A percentile compares a stretch with the other conserved stretches of the same genome.
These are phyloP conservation scores for Xylaria sp. DNA, from an alignment of 2,329 filamentous ascomycete species.

Conservation along the genomic window DNA sequence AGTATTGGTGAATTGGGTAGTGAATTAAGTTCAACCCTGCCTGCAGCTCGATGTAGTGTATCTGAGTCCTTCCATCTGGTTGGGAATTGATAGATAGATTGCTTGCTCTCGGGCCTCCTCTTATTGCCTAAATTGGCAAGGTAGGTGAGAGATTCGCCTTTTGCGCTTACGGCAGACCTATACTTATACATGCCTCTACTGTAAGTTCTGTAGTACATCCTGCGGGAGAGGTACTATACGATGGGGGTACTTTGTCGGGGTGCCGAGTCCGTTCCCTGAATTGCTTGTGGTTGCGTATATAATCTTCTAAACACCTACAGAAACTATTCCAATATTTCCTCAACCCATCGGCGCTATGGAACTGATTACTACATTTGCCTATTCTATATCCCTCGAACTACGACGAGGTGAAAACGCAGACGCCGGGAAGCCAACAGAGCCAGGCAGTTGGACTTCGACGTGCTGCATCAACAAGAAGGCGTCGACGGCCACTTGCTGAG, in stretches of 20 bases:
- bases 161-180: conserved; percentile 2
- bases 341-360: background rate
- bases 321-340: background rate
- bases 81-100: conserved; percentile 11
- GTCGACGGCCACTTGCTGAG: conserved; percentile 11
- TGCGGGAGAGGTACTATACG: too few relatives aligned
- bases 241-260: conserved; percentile 20
- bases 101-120: background rate
- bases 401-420: background rate
- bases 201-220: too few relatives aligned
- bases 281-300: background rate
- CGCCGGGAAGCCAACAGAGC: background rate
- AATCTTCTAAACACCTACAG: background rate
- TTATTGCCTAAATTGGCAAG: conserved; percentile 22
- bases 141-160: conserved; percentile 7
- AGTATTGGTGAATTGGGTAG: background rate
- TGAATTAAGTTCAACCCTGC: background rate
- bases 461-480: background rate
- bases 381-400: background rate
- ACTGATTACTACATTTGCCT: background rate
- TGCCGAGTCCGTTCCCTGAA: conserved; percentile 14
- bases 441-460: background rate
- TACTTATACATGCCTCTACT: too few relatives aligned
- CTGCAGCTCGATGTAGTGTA: conserved; percentile 17
- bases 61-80: conserved; percentile 17